Conservation (phyloP, 176 grass and related monocot genomes). For the Themeda triandra region DNA sequence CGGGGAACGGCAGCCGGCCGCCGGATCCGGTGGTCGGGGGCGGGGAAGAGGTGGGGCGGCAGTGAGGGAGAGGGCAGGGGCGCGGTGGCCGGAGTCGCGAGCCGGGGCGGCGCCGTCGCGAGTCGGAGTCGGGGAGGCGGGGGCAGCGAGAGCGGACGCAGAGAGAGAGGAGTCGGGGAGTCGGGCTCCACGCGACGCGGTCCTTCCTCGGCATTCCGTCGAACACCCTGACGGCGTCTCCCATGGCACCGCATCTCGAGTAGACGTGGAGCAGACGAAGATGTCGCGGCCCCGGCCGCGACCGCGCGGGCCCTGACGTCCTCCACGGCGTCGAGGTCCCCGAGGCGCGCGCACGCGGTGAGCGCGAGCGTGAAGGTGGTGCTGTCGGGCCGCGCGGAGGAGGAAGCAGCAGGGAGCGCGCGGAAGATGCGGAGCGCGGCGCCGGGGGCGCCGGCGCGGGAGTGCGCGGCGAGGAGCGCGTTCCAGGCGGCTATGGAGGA, state of each 20-base stretch:
- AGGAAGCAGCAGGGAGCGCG: conserved; percentile 27
- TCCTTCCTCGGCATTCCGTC: conserved; percentile 60
- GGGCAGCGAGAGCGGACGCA: too few relatives aligned
- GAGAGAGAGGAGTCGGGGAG: too few relatives aligned
- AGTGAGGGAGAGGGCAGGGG: too few relatives aligned
- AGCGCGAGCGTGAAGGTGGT: conserved; percentile 69
- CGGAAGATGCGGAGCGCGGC: conserved; percentile 49
- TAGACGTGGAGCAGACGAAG: conserved; percentile 64
- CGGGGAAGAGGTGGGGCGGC: too few relatives aligned
- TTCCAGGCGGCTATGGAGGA: conserved; percentile 49
- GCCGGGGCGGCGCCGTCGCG: too few relatives aligned
- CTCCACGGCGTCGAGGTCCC: conserved; percentile 36
- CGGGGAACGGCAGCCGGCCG: too few relatives aligned
- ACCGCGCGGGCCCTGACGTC: conserved; percentile 31
- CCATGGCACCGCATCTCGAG: conserved; percentile 48
- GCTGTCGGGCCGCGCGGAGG: conserved; percentile 46
- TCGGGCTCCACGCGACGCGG: conserved; percentile 53
- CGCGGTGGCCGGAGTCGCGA: too few relatives aligned
- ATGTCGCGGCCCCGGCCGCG: conserved; percentile 27
- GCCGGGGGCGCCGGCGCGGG: conserved; percentile 2
- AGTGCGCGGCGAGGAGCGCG: conserved; percentile 48
- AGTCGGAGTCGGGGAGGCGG: too few relatives aligned
- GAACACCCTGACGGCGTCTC: conserved; percentile 41
- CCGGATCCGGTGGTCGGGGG: too few relatives aligned
- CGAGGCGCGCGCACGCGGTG: conserved; percentile 48